A percentile compares a stretch with the other conserved stretches of the same genome.
phyloP scores from a whole-genome alignment of 768 basidiomycete genomes.

The Hygrocybe punicea region DNA sequence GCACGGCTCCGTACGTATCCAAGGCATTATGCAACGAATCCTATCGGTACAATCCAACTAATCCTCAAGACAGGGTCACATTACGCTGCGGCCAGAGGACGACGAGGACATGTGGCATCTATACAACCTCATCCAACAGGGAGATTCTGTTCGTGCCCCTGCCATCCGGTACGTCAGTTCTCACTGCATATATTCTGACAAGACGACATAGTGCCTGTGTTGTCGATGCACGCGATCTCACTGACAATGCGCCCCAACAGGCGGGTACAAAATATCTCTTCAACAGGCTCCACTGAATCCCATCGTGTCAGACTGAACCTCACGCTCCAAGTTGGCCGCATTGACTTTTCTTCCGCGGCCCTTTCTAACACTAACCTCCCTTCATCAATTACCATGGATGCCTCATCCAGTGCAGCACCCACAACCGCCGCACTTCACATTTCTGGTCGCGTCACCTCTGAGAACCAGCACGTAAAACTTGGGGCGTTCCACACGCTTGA shows the following conservation, averaged over 20 bases:
- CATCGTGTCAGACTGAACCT: conserved; percentile 82
- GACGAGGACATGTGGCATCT: conserved; percentile 99
- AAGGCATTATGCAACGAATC: background rate
- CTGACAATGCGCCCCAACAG: conserved; percentile 33
- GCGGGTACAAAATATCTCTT: conserved; percentile 83
- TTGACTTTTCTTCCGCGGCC: conserved; percentile 77
- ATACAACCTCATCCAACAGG: conserved; percentile 92
- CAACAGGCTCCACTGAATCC: conserved; percentile 93
- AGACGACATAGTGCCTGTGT: too few species aligned
- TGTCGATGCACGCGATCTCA: background rate
- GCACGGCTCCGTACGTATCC: conserved; percentile 61
- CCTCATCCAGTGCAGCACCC: conserved; percentile 32
- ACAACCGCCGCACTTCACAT: conserved; percentile 71
- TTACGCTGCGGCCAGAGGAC: conserved; percentile 92
- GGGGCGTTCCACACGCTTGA: conserved; percentile 95
- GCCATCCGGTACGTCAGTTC: conserved; percentile 66
- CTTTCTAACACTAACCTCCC: conserved; percentile 48
- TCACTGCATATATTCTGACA: too few species aligned
- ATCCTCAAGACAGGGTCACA: conserved; percentile 66
- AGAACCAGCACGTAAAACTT: conserved; percentile 86
- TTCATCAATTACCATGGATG: conserved; percentile 27
- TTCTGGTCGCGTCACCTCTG: conserved; percentile 77
- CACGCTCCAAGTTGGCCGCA: conserved; percentile 73
- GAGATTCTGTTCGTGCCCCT: conserved; percentile 80
- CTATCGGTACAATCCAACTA: background rate